phyloP scores from a whole-genome alignment of 2,329 filamentous ascomycete species.

The Penicillium thymicola region DNA sequence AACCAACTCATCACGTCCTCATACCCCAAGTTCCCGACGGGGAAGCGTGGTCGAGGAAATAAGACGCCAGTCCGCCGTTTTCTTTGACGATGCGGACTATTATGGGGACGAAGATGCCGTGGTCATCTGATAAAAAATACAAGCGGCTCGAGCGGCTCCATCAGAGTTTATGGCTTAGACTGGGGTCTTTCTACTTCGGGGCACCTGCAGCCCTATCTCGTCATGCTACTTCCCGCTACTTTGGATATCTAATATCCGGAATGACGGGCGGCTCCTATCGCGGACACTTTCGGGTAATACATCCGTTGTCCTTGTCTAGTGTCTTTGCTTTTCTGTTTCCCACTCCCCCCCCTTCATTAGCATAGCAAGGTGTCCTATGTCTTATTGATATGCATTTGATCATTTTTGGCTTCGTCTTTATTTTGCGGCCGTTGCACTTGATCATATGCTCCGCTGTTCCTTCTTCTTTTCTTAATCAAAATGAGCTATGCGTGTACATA shows the following conservation, averaged over 20 bases:
- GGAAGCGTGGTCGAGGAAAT: slow-evolving; percentile 44
- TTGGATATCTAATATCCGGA: slow-evolving; percentile 8
- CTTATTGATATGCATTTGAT: neutral
- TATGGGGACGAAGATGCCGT: slow-evolving; percentile 28
- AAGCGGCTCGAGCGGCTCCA: slow-evolving; percentile 15
- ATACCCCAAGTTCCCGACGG: slow-evolving; percentile 21
- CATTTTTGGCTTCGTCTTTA: neutral
- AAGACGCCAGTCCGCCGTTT: slow-evolving; percentile 46
- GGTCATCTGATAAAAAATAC: slow-evolving; percentile 17
- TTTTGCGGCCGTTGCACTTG: neutral
- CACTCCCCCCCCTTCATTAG: neutral
- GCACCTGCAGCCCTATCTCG: slow-evolving; percentile 15
- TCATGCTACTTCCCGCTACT: slow-evolving; percentile 11
- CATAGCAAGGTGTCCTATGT: slow-evolving; percentile 9
- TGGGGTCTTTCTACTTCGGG: slow-evolving; percentile 12
- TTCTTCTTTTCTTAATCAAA: neutral
- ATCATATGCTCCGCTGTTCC: neutral
- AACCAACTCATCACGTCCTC: slow-evolving; percentile 20
- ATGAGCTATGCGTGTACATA: neutral
- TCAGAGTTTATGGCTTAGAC: slow-evolving; percentile 11
- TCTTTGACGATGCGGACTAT: slow-evolving; percentile 44
- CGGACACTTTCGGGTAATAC: slow-evolving; percentile 1
- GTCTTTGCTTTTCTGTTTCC: neutral
- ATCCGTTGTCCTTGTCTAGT: neutral
- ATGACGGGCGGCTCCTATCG: slow-evolving; percentile 19